Evolutionary conservation across 352 stramenopile species (phyloP), one percentile per base, ranked within the genome.

Genomic region (Globisporangium rhizosaccharum): DNA sequence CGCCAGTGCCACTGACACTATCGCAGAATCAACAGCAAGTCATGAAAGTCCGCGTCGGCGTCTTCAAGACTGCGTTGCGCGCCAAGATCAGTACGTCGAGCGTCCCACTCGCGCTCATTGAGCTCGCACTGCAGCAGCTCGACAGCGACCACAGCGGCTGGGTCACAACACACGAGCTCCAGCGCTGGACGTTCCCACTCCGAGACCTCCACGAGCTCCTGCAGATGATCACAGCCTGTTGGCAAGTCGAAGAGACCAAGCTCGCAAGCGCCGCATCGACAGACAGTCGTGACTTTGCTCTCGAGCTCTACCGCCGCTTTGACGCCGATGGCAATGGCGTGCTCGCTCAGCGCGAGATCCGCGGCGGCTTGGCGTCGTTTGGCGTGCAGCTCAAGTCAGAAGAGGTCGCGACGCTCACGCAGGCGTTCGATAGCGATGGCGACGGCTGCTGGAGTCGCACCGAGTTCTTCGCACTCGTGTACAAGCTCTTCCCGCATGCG

Each of bases 161-260:
- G 79, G 75, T 92, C 55, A 87, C 83, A 11, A 84, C 79, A 7
- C 57, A 48, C 20, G 81, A 90, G 50, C 57, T 92, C 5, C 61
- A 51, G 7, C 10, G 33, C 0, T 92, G 83, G 80, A 52, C 76
- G 15, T 81, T 77, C 37, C 80, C 83, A 18, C 51, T 70, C 36
- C 79, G 80, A 41, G 79, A 88, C 33, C 61, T 90, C 1, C 79
- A 90, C 61, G 81, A 87, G 49, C 55, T 90, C n/a, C 55, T 76
- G 25, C 56, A 60, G 8, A 28, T 83, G 3, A 59, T 88, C 44
- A 64, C 65, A 4, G 70, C 56, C 17, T 51, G 60, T 17, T 87
- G 79, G 76, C 46, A 17, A 7, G 5, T 33, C 1, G 63, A 80
- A 48, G 37, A 53, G 15, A 46, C 17, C 9, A 18, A 26, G 18